Base-by-base conservation (phyloP, 441 rosid genomes). In the Populus trichocarpa region DNA sequence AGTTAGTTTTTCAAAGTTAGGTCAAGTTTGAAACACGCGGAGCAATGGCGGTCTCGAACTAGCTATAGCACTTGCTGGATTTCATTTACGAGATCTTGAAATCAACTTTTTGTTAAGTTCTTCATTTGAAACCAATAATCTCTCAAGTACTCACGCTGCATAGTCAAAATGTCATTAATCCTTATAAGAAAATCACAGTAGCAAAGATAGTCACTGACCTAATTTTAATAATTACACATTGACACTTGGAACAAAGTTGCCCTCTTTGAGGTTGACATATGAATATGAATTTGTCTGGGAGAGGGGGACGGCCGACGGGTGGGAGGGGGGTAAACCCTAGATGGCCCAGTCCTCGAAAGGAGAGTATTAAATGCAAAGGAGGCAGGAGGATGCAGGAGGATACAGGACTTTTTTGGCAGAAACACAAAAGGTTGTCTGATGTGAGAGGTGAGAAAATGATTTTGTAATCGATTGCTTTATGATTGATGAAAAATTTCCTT, bases 401-500 rank as follows among this genome's bases (percentile, higher is more conserved):
- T 73, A 57, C 83, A 80, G 76, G 70, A 70, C 84, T 78, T 73
- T 80, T 78, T 66, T 72, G 86, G 81, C 85, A 61, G 64, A 76
- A 68, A 77, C 85, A 85, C 83, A 84, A 88, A 87, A 84, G 89
- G 81, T 79, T 80, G 85, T 72, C 59, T 84, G 89, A 87, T 87
- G 87, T 89, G 89, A 89, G 83, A 82, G 83, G 83, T 86, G 84
- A 87, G 77, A 83, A 86, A 87, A 89, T 89, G 85, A 89, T 91
- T 89, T 91, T 88, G 95, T 88, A 91, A 91, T 91, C 91, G 93
- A 91, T 88, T 89, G 88, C 93, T 89, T 89, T 88, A 91, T 91
- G 90, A 91, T 91, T 89, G 91, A 83, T 80, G 38, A 78, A 74
- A 66, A 65, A 75, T 28, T 13, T 50, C 22, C 1, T 25, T 36